A percentile compares a stretch with the other conserved stretches of the same genome.
These are phyloP conservation scores for Petasospora fabianii DNA, from an alignment of 1,139 yeast species.

Conservation along the genomic window DNA sequence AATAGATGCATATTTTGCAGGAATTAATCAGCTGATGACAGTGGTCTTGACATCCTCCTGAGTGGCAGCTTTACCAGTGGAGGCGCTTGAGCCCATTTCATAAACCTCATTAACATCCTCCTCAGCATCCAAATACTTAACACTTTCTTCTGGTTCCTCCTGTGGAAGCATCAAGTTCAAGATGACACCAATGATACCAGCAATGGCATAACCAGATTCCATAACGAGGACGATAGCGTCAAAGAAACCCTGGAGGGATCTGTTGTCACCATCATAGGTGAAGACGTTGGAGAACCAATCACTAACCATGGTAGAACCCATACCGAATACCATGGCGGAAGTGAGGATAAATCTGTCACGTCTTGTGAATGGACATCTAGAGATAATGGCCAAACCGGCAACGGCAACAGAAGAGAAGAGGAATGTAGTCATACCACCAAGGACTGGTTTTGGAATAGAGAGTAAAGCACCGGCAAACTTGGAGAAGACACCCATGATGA, in stretches of 20 bases:
- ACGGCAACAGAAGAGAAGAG: constrained; percentile 85
- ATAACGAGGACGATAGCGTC: constrained; percentile 78
- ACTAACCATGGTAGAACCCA: constrained; percentile 74
- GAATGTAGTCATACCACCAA: constrained; percentile 93
- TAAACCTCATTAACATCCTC: constrained; percentile 8
- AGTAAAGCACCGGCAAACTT: constrained; percentile 88
- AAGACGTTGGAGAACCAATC: constrained; percentile 73
- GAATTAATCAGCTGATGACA: no score
- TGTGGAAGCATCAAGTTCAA: constrained; percentile 72
- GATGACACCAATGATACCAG: constrained; percentile 73
- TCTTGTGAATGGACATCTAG: constrained; percentile 74
- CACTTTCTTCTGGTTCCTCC: constrained; percentile 35
- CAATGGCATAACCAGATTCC: constrained; percentile 84
- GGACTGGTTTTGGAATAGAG: constrained; percentile 77
- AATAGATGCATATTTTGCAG: no score
- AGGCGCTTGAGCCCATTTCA: constrained; percentile 14
- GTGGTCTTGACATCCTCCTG: no score
- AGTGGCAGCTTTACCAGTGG: not conserved
- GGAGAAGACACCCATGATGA: constrained; percentile 82
- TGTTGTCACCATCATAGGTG: constrained; percentile 69
- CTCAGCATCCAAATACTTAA: constrained; percentile 15
- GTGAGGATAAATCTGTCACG: constrained; percentile 85
- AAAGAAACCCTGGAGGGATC: constrained; percentile 61
- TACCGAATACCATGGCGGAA: constrained; percentile 69
- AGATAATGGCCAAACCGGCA: constrained; percentile 78